phyloP scores from a whole-genome alignment of 257 asterid genomes.

The Nicotiana noctiflora region DNA sequence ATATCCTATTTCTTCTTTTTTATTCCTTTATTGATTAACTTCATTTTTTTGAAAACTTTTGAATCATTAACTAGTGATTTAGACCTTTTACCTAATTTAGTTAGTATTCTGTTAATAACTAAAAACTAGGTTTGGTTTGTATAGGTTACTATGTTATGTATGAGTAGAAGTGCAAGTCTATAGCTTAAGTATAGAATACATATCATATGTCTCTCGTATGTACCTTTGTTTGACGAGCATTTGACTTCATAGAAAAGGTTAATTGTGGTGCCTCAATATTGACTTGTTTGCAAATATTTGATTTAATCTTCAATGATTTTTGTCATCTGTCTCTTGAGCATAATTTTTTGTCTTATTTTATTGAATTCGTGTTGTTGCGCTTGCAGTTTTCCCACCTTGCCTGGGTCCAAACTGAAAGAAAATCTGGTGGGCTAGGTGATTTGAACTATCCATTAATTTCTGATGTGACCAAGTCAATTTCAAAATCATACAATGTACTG shows the following conservation, averaged over 20 bases:
- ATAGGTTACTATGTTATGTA: too few relatives aligned
- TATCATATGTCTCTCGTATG: too few relatives aligned
- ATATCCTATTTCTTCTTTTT: neutral
- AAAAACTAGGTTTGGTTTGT: too few relatives aligned
- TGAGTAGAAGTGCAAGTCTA: too few relatives aligned
- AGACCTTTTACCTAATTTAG: neutral
- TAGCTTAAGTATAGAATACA: too few relatives aligned
- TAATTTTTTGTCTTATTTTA: neutral
- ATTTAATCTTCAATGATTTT: neutral
- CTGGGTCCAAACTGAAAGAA: slow-evolving; percentile 97
- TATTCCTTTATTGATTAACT: neutral
- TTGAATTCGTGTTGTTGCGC: slow-evolving; percentile 19
- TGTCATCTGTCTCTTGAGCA: neutral
- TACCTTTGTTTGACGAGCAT: too few relatives aligned
- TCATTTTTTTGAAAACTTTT: neutral
- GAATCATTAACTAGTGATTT: neutral
- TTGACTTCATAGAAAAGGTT: neutral
- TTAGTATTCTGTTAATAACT: too few relatives aligned
- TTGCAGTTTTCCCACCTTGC: slow-evolving; percentile 68
- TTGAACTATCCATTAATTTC: slow-evolving; percentile 75
- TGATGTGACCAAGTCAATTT: slow-evolving; percentile 76
- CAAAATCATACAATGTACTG: slow-evolving; percentile 56
- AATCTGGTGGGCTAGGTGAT: slow-evolving; percentile 94
- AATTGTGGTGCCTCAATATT: neutral
- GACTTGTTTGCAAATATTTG: neutral